A percentile compares a stretch with the other conserved stretches of the same genome.
Evolutionary conservation across 2,329 filamentous ascomycete genomes (phyloP).

Genomic region (Diaporthe sp.): DNA sequence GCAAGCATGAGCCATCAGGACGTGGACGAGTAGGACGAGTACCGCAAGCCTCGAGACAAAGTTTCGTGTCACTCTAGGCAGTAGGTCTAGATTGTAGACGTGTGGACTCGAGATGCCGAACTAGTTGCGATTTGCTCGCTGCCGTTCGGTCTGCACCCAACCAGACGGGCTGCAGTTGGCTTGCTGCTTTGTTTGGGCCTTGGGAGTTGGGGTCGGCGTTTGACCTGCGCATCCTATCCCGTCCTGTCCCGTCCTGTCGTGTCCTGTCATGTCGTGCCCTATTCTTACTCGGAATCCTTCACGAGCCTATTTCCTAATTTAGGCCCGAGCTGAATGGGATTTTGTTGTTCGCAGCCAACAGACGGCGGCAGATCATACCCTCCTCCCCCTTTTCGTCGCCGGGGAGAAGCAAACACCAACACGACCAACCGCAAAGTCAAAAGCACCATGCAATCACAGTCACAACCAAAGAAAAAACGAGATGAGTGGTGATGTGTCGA

Average conservation of each 20-base stretch:
- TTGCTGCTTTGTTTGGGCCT: constrained; percentile 31
- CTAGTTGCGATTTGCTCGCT: constrained; percentile 12
- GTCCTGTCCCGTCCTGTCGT: background rate
- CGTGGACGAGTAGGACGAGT: background rate
- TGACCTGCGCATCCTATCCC: constrained; percentile 3
- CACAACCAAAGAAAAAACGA: background rate
- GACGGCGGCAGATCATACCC: constrained; percentile 15
- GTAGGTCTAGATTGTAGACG: background rate
- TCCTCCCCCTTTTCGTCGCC: background rate
- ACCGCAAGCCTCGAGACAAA: background rate
- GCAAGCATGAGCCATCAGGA: background rate
- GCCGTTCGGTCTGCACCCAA: constrained; percentile 36
- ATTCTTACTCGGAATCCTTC: constrained; percentile 25
- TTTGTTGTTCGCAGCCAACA: constrained; percentile 16
- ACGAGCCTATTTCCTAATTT: constrained; percentile 17
- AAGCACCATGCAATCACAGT: constrained; percentile 8
- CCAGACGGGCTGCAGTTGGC: constrained; percentile 21
- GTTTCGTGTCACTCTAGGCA: constrained; percentile 20
- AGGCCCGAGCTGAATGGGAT: constrained; percentile 16
- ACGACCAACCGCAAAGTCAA: constrained; percentile 5
- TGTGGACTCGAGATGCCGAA: constrained; percentile 21
- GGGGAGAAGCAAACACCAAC: constrained; percentile 13
- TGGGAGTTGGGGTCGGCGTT: constrained; percentile 17
- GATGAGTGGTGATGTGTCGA: constrained; percentile 13
- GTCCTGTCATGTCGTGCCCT: background rate